These are phyloP conservation scores for Aegle marmelos DNA, from an alignment of 345 rosid species.

Conservation along the genomic window DNA sequence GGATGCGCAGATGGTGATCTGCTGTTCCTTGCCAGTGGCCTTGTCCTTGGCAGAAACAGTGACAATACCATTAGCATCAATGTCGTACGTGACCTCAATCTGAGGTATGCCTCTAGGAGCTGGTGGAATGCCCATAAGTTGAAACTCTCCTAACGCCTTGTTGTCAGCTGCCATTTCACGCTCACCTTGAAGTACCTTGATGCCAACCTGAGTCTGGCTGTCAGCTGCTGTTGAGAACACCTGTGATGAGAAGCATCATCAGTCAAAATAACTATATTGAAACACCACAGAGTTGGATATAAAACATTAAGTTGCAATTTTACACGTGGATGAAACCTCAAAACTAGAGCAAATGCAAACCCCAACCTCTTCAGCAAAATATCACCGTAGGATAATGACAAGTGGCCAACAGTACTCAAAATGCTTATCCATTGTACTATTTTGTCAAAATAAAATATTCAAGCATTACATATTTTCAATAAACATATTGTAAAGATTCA, in stretches of 20 bases:
- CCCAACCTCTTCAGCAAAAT: too few species aligned
- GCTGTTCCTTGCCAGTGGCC: slow-evolving; percentile 72
- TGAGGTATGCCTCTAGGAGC: slow-evolving; percentile 85
- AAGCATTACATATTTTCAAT: not conserved
- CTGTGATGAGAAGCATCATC: slow-evolving; percentile 27
- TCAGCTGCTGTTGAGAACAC: slow-evolving; percentile 89
- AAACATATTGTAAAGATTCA: not conserved
- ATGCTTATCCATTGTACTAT: not conserved
- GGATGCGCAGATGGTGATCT: slow-evolving; percentile 84
- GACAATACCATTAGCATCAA: slow-evolving; percentile 88
- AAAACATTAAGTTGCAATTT: not conserved
- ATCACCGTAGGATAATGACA: too few species aligned
- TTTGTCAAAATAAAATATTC: not conserved
- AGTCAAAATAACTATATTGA: not conserved
- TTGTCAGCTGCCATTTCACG: slow-evolving; percentile 86
- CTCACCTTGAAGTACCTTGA: slow-evolving; percentile 87
- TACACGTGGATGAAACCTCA: too few species aligned
- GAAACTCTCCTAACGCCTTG: slow-evolving; percentile 77
- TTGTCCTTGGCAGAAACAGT: slow-evolving; percentile 93
- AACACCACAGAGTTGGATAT: not conserved
- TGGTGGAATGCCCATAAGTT: slow-evolving; percentile 79
- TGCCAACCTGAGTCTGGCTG: slow-evolving; percentile 83
- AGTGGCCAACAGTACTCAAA: too few species aligned
- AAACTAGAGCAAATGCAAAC: too few species aligned
- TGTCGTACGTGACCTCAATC: slow-evolving; percentile 84